phyloP scores from a whole-genome alignment of 805 yeast genomes.

The Wickerhamomyces xylosicus region DNA sequence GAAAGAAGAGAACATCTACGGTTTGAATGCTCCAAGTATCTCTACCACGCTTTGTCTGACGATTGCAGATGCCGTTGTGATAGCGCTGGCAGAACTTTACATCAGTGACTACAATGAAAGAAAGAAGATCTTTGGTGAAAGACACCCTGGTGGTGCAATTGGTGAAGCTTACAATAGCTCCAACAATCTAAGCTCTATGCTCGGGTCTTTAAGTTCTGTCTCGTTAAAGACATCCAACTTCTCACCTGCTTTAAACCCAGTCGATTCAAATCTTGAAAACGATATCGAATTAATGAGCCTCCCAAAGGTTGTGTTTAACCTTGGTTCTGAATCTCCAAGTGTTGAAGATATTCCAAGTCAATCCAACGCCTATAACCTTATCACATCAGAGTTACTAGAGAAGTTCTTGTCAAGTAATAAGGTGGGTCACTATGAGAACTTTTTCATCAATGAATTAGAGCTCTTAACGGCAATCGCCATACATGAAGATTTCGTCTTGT shows the following conservation, averaged over 20 bases:
- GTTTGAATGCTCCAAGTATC: conserved; percentile 81
- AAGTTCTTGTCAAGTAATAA: conserved; percentile 18
- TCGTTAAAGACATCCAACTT: conserved; percentile 1
- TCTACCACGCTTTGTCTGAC: conserved; percentile 71
- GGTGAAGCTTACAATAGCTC: conserved; percentile 37
- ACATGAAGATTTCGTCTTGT: conserved; percentile 22
- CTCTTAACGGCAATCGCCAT: conserved; percentile 25
- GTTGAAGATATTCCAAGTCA: neutral
- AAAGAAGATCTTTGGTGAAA: conserved; percentile 46
- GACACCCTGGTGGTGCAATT: conserved; percentile 90
- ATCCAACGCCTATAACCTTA: conserved; percentile 7
- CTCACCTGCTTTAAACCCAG: conserved; percentile 8
- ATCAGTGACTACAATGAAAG: conserved; percentile 46
- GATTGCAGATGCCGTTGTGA: conserved; percentile 67
- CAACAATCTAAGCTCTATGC: conserved; percentile 15
- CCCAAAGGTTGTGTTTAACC: conserved; percentile 12
- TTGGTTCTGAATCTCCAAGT: conserved; percentile 3
- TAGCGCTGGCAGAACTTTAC: conserved; percentile 62
- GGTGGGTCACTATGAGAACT: conserved; percentile 12
- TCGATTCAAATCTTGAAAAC: conserved; percentile 2
- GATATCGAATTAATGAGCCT: conserved; percentile 1
- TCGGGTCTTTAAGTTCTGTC: conserved; percentile 7
- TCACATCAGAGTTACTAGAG: conserved; percentile 9
- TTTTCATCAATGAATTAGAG: conserved; percentile 23
- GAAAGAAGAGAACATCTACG: conserved; percentile 52